Base-by-base conservation (phyloP, 768 basidiomycete genomes). In the Paxillus ammoniavirescens region DNA sequence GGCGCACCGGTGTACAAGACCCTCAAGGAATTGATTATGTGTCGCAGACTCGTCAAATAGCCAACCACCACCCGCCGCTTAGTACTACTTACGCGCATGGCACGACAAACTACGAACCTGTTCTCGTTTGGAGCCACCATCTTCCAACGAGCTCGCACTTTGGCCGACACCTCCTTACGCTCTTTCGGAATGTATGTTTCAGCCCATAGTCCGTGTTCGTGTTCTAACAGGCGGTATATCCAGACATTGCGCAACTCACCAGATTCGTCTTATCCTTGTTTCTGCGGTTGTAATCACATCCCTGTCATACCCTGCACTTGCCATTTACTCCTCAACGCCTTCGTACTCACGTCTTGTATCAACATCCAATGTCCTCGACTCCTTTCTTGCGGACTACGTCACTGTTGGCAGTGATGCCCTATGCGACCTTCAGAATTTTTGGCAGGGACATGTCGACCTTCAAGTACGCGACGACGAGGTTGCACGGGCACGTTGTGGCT, bases 181-280 rank as follows among this genome's bases (percentile, higher is more conserved):
- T 81, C 80, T 47, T 91, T 92, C 65, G 90, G 90, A 72, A 75
- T 92, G 90, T 91, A 72, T 66, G 90, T 83, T n/a, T 30, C 18
- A 47, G 44, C 17, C 41, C 44, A 30, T 48, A 33, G 36, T 37
- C 18, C 12, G 12, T 30, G 35, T 41, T 53, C 42, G 46, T 42
- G 17, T 28, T 43, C 55, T 49, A 36, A 56, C 53, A 46, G 54
- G 52, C 35, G 43, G 30, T 40, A 30, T 26, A 28, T 28, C 12
- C 62, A 93, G 91, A 53, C 91, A 93, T 66, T 93, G 91, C 63
- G 90, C 92, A 57, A 91, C 87, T 2, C 91, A 93, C 70, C 93
- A 93, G 71, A 91, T 91, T 51, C 84, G 91, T 49, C 84, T 94
- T 46, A 91, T 95, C 67, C 80, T 95, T 60, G 85, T 93, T 56